A percentile compares a stretch with the other conserved stretches of the same genome.
These are phyloP conservation scores for Emiliania huxleyi DNA, from an alignment of 78 protist species.

Conservation along the genomic window DNA sequence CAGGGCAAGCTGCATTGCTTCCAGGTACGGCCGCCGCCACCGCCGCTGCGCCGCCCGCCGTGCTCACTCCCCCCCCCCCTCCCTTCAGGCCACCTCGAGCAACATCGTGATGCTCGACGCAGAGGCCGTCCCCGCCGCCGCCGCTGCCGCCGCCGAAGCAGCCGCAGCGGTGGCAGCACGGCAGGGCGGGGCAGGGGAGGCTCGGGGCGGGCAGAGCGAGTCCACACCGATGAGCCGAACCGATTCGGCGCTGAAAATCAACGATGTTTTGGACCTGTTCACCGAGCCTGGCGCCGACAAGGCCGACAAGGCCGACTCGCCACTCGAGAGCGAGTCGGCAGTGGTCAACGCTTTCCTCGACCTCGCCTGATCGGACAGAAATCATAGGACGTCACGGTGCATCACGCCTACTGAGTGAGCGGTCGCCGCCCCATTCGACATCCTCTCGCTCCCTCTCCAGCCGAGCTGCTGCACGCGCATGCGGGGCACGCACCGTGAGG, in stretches of 20 bases:
- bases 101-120: not conserved
- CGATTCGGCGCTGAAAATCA: not conserved
- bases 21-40: too few relatives aligned
- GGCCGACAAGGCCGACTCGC: too few relatives aligned
- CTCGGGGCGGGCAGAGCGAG: not conserved
- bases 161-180: not conserved
- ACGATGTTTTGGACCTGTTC: not conserved
- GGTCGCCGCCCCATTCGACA: too few relatives aligned
- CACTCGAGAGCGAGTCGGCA: not conserved
- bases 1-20: not conserved
- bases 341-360: not conserved
- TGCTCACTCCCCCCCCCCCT: too few relatives aligned
- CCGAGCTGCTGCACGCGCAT: too few relatives aligned
- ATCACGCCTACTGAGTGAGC: too few relatives aligned
- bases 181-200: not conserved
- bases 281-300: not conserved
- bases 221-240: not conserved
- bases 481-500: too few relatives aligned
- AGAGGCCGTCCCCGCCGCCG: not conserved
- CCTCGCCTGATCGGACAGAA: not conserved
- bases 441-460: too few relatives aligned
- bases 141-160: not conserved
- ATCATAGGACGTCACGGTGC: too few relatives aligned
- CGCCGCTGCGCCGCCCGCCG: too few relatives aligned
- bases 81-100: not conserved